Evolutionary conservation across 768 basidiomycete species (phyloP), one percentile per base, ranked within the genome.

Genomic region (Chalciporus pseudorubinellus): DNA sequence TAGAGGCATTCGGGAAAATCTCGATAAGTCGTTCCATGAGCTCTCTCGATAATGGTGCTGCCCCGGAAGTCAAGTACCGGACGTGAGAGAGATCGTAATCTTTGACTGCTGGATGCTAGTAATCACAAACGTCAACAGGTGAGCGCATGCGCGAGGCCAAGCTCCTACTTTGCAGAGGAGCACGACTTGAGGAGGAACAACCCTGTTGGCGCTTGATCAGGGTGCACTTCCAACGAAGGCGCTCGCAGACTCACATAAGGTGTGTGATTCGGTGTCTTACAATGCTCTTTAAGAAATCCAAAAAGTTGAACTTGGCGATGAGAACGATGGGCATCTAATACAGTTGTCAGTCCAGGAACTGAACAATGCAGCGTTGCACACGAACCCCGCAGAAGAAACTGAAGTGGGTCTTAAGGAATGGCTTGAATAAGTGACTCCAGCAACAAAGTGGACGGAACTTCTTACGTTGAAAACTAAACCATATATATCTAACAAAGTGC

Each of bases 401-500:
- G 50, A 72, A 79, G 61, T 87, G 85, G 34, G 84, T 61, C 83
- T 85, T 48, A n/a, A 19, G 64, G n/a, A 70, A 43, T 68, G 66
- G 49, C 69, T 66, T 67, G 28, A 41, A 28, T 55, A 42, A 58
- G 40, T 14, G 19, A 33, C 20, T 4, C 28, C 10, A 8, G 3
- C 4, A 18, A 16, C 1, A 26, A 18, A 18, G 28, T 5, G 39
- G n/a, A n/a, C n/a, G n/a, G 19, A 63, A 13, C 16, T 16, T 36
- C 16, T 55, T 46, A 83, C 78, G 64, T 78, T 81, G 51, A 84
- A 76, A 18, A 84, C 76, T 20, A 87, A 63, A 14, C 85, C 85
- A 62, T 85, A 87, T 8, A 86, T 85, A 59, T 87, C 85, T 81
- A 55, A 51, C 33, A 52, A 34, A 45, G 28, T 21, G 13, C 13